Percentiles rank a stretch among this genome's conserved stretches.
Evolutionary conservation across 805 yeast genomes (phyloP).

Genomic region (Saccharomycopsis oosterbeekiorum): DNA sequence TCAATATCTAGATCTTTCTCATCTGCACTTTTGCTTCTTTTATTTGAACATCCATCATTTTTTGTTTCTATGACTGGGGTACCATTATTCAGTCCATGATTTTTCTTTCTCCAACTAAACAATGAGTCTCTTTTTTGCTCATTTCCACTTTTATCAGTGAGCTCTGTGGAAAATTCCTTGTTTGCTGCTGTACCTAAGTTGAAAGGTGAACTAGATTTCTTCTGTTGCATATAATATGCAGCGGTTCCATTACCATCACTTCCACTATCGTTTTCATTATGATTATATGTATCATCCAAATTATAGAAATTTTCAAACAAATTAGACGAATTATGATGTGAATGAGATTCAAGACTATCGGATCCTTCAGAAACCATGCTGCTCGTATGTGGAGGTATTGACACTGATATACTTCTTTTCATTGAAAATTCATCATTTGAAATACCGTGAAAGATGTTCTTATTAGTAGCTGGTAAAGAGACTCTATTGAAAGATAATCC

Average conservation of each 20-base stretch:
- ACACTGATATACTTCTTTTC: not conserved
- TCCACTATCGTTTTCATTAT: not conserved
- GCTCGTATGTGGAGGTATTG: not conserved
- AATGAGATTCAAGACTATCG: not conserved
- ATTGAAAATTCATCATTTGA: not conserved
- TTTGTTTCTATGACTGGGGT: not conserved
- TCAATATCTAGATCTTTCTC: slow-evolving; percentile 30
- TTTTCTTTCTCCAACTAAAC: not conserved
- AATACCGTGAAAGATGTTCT: not conserved
- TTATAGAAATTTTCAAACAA: not conserved
- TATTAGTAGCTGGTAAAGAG: not conserved
- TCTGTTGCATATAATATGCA: not conserved
- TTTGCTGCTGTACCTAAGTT: not conserved
- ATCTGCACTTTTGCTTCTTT: slow-evolving; percentile 19
- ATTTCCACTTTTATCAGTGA: not conserved
- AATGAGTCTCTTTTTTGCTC: not conserved
- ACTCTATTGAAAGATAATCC: not conserved
- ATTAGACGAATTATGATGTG: not conserved
- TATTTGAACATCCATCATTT: not conserved
- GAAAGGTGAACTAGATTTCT: slow-evolving; percentile 5
- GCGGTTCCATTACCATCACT: not conserved
- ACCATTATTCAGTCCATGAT: not conserved
- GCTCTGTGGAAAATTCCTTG: not conserved
- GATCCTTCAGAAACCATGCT: not conserved
- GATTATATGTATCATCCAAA: not conserved